phyloP scores from a whole-genome alignment of 495 filamentous ascomycete species.

The Penicillium riverlandense region DNA sequence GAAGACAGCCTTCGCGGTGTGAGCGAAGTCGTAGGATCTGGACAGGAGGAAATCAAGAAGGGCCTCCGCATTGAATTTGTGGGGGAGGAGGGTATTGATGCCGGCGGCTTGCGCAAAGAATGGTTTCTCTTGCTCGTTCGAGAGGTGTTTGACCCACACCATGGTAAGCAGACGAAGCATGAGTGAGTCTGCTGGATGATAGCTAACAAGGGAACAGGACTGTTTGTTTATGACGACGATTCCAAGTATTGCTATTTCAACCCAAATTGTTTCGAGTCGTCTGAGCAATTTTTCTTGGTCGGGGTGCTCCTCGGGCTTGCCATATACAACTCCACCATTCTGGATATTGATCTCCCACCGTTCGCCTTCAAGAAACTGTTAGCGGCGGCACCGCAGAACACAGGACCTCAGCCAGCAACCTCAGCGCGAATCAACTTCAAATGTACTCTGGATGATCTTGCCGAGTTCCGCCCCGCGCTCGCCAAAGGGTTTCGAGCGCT shows the following conservation, averaged over 20 bases:
- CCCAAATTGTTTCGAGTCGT: slow-evolving; percentile 82
- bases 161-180: slow-evolving; percentile 52
- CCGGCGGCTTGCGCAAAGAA: slow-evolving; percentile 86
- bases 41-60: slow-evolving; percentile 88
- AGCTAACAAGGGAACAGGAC: slow-evolving; percentile 43
- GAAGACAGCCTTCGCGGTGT: slow-evolving; percentile 85
- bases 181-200: neutral
- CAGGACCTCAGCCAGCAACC: slow-evolving; percentile 43
- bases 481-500: slow-evolving; percentile 70
- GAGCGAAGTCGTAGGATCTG: slow-evolving; percentile 77
- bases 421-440: slow-evolving; percentile 52
- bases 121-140: slow-evolving; percentile 91
- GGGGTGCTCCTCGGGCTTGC: slow-evolving; percentile 84
- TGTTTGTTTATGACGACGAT: slow-evolving; percentile 94
- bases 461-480: slow-evolving; percentile 72
- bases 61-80: slow-evolving; percentile 79
- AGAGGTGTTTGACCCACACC: slow-evolving; percentile 86
- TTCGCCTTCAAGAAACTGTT: slow-evolving; percentile 88
- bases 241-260: slow-evolving; percentile 95
- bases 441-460: slow-evolving; percentile 76
- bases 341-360: slow-evolving; percentile 87
- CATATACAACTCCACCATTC: slow-evolving; percentile 94
- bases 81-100: slow-evolving; percentile 89
- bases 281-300: slow-evolving; percentile 89
- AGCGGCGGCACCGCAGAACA: slow-evolving; percentile 55